Evolutionary conservation across 768 basidiomycete genomes (phyloP), one percentile per base, ranked within the genome.

Genomic region (Ramaria sp.): DNA sequence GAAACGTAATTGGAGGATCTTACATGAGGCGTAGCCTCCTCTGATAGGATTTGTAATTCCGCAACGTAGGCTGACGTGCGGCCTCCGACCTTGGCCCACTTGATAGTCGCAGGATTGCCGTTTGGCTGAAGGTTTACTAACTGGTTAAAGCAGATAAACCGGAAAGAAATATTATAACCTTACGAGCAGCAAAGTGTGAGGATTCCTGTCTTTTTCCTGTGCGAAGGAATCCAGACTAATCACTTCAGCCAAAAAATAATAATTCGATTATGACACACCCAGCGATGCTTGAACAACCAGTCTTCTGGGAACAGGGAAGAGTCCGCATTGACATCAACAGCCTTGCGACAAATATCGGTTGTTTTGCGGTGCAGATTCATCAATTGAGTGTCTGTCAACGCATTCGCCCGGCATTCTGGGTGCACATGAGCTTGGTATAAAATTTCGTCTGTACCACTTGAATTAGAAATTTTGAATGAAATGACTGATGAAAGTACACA

Each of bases 81-180:
- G 3, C 87, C 85, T 16, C 84, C 85, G 7, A 90, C 82, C 4
- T 80, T 85, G 52, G 84, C 64, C 77, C 82, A 89, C 61, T 77
- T 78, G 54, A 89, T 78, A 7, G 82, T 85, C 0, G 83, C 88
- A n/a, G 73, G 75, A 54, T 73, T 68, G 5, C 86, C 88, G 52
- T 78, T 77, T 0, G 83, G 80, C 86, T 88, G 22, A 45, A 32
- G 30, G 5, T 34, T 34, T 13, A 34, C 7, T 13, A 9, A 34
- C 13, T 30, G n/a, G 16, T 56, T 32, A 39, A 38, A 34, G 34
- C 28, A n/a, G 34, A 57, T 48, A 39, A 48, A 7, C 16, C 13
- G 4, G 45, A 37, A 27, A 38, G 18, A 28, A 42, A 37, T 16
- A 42, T 5, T 12, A 44, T 6, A 50, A 27, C 56, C 57, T 13